These are phyloP conservation scores for Schizophyllum commune DNA, from an alignment of 1,284 basidiomycete species.

Conservation along the genomic window DNA sequence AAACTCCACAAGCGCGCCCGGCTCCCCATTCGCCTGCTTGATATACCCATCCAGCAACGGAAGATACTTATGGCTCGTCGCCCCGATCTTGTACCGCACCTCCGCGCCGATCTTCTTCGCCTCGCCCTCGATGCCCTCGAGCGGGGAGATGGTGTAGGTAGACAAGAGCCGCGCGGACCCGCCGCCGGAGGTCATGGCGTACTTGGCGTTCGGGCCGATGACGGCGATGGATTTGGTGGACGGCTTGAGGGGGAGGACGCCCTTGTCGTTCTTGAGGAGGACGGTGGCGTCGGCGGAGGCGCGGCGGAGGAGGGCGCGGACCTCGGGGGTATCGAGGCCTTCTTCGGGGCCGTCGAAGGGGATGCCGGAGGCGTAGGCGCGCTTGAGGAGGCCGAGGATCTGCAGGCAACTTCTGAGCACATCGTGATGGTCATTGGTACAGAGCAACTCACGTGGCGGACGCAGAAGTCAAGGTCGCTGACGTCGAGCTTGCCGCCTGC, in stretches of 20 bases:
- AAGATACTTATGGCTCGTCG: slow-evolving; percentile 28
- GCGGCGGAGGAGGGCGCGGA: slow-evolving; percentile 49
- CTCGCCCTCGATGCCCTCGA: slow-evolving; percentile 36
- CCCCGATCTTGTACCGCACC: slow-evolving; percentile 29
- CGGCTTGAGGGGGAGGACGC: slow-evolving; percentile 49
- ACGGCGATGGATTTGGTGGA: slow-evolving; percentile 51
- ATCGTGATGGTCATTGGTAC: slow-evolving; percentile 3
- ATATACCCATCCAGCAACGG: slow-evolving; percentile 30
- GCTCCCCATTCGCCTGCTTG: slow-evolving; percentile 19
- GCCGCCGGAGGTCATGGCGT: slow-evolving; percentile 43
- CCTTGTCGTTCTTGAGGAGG: slow-evolving; percentile 62
- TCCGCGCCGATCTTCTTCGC: slow-evolving; percentile 32
- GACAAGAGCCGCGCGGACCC: slow-evolving; percentile 42
- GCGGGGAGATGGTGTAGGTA: slow-evolving; percentile 40
- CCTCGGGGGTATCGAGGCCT: slow-evolving; percentile 33
- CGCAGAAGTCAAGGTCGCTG: slow-evolving; percentile 30
- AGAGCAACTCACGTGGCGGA: slow-evolving; percentile 23
- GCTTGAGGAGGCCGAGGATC: slow-evolving; percentile 29
- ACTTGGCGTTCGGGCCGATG: slow-evolving; percentile 54
- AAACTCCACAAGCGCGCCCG: slow-evolving; percentile 33
- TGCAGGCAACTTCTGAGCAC: slow-evolving; percentile 14
- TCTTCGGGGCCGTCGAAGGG: slow-evolving; percentile 35
- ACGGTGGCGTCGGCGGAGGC: slow-evolving; percentile 66
- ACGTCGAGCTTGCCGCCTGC: slow-evolving; percentile 32
- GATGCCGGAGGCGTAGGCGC: slow-evolving; percentile 31